Percentiles rank a stretch among this genome's conserved stretches.
Conservation (phyloP, 1,139 yeast species). For the Candida pseudoviswanathii region DNA sequence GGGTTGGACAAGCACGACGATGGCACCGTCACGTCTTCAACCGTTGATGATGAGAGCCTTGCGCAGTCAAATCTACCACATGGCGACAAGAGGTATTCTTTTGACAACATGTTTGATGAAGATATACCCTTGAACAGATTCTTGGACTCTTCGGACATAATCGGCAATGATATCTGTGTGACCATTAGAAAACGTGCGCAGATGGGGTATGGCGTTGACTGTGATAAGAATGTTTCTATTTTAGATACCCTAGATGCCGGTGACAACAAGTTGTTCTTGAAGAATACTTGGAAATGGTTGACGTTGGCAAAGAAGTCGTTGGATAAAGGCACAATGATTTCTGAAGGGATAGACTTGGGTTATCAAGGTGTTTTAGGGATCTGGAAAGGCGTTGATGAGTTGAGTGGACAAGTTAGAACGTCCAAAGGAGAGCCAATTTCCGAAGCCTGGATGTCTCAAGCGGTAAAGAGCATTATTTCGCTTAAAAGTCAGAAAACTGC, state of each 20-base stretch:
- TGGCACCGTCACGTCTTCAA: slow-evolving; percentile 24
- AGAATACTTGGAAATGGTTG: slow-evolving; percentile 91
- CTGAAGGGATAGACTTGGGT: slow-evolving; percentile 74
- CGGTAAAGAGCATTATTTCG: slow-evolving; percentile 44
- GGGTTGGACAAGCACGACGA: slow-evolving; percentile 30
- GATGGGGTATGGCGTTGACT: slow-evolving; percentile 73
- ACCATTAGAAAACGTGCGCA: slow-evolving; percentile 70
- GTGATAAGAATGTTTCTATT: slow-evolving; percentile 62
- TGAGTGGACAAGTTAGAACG: slow-evolving; percentile 57
- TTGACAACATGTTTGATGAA: slow-evolving; percentile 21
- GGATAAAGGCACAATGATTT: slow-evolving; percentile 67
- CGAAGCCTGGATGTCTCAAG: slow-evolving; percentile 50
- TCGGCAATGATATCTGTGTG: slow-evolving; percentile 65
- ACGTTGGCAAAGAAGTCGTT: slow-evolving; percentile 69
- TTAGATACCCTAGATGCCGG: slow-evolving; percentile 55
- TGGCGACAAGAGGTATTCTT: slow-evolving; percentile 6
- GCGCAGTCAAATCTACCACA: slow-evolving; percentile 11
- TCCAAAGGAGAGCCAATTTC: slow-evolving; percentile 32
- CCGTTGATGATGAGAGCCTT: slow-evolving; percentile 33
- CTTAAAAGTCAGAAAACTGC: slow-evolving; percentile 48
- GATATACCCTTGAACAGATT: slow-evolving; percentile 34
- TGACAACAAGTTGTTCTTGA: slow-evolving; percentile 60
- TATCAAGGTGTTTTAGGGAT: slow-evolving; percentile 87
- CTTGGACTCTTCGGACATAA: slow-evolving; percentile 37
- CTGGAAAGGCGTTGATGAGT: slow-evolving; percentile 79